Conservation (phyloP, 352 stramenopile genomes). For the Vaucheria bursata region DNA sequence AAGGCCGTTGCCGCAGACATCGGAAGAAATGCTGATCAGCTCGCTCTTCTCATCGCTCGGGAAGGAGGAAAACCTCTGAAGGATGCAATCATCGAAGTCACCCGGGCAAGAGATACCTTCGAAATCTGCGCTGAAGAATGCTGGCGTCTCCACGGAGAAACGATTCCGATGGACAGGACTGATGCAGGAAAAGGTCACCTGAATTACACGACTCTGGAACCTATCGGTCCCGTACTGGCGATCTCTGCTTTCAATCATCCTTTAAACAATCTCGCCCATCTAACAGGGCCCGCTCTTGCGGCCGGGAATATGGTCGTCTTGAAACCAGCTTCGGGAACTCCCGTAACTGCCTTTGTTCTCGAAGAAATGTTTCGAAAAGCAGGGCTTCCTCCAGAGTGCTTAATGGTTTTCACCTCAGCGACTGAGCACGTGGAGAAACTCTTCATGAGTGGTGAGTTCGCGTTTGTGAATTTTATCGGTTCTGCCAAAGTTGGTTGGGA, state of each 20-base stretch:
- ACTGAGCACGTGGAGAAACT: not conserved
- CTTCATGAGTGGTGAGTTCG: not conserved
- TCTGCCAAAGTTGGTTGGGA: conserved; percentile 11
- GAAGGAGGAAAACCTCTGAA: conserved; percentile 11
- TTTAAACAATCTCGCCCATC: conserved; percentile 8
- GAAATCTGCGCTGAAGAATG: not conserved
- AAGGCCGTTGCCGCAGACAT: not conserved
- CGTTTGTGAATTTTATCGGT: conserved; percentile 9
- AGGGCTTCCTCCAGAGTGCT: not conserved
- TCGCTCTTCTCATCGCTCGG: not conserved
- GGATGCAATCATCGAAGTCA: conserved; percentile 1
- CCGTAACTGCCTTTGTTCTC: not conserved
- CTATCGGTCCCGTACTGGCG: conserved; percentile 5
- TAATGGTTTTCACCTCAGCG: not conserved
- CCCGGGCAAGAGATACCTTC: not conserved
- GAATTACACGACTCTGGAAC: not conserved
- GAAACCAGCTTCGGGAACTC: not conserved
- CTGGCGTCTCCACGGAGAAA: not conserved
- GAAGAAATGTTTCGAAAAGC: not conserved
- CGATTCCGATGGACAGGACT: too few relatives aligned
- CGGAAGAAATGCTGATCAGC: not conserved
- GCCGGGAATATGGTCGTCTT: not conserved
- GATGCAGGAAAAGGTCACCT: not conserved
- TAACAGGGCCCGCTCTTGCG: not conserved
- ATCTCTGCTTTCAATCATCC: conserved; percentile 12